Conservation (phyloP, 2,329 filamentous ascomycete species). For the Colletotrichum lini region DNA sequence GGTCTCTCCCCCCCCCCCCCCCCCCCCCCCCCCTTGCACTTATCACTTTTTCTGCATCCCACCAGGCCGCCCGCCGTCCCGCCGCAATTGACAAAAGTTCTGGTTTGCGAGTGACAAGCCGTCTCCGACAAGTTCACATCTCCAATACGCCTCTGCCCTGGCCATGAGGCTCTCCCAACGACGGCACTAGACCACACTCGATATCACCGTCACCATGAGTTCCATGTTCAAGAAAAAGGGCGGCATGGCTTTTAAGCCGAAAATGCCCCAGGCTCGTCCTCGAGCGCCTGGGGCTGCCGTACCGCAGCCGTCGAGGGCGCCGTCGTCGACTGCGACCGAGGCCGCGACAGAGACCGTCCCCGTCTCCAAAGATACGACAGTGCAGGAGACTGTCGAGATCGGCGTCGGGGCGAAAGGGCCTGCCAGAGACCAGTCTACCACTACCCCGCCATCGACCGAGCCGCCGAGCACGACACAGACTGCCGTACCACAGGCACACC, state of each 20-base stretch:
- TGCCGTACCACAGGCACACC: slow-evolving; percentile 8
- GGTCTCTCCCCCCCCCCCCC: background rate
- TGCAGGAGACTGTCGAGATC: background rate
- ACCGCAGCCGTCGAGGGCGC: slow-evolving; percentile 51
- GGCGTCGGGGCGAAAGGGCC: slow-evolving; percentile 4
- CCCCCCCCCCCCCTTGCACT: background rate
- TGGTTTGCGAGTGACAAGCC: slow-evolving; percentile 11
- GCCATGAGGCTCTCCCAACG: slow-evolving; percentile 20
- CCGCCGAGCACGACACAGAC: background rate
- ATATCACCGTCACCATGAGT: slow-evolving; percentile 65
- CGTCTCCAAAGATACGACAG: background rate
- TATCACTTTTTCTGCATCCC: slow-evolving; percentile 33
- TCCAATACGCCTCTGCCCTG: slow-evolving; percentile 7
- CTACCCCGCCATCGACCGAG: slow-evolving; percentile 37
- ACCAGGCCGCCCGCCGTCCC: slow-evolving; percentile 5
- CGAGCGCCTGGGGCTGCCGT: slow-evolving; percentile 59
- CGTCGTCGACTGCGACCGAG: slow-evolving; percentile 30
- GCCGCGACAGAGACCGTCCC: slow-evolving; percentile 6
- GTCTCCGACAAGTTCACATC: slow-evolving; percentile 4
- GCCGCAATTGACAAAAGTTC: slow-evolving; percentile 29
- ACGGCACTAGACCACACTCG: slow-evolving; percentile 10
- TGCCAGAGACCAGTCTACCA: background rate
- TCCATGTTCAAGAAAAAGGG: slow-evolving; percentile 78
- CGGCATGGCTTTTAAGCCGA: slow-evolving; percentile 78
- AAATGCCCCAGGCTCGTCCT: slow-evolving; percentile 71